These are phyloP conservation scores for Amesomyces nigricolor DNA, from an alignment of 2,329 filamentous ascomycete genomes.

Conservation along the genomic window DNA sequence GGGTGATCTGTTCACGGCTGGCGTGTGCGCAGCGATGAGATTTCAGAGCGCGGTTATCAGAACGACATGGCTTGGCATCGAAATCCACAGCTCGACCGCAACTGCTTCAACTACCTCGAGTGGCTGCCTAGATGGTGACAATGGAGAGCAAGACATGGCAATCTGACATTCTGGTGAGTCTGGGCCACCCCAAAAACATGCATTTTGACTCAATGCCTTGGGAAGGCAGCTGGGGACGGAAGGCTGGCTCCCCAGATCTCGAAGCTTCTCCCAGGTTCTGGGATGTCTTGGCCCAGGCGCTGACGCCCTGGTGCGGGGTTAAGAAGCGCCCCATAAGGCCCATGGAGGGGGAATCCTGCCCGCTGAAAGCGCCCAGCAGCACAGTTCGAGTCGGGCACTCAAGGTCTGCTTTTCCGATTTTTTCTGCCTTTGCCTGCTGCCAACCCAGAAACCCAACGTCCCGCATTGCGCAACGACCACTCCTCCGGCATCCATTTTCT, in stretches of 20 bases:
- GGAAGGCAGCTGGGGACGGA: no score
- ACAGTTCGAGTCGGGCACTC: slow-evolving; percentile 17
- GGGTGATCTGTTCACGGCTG: slow-evolving; percentile 1
- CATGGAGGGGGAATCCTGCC: slow-evolving; percentile 20
- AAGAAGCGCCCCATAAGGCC: slow-evolving; percentile 16
- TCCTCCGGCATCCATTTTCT: slow-evolving; percentile 6
- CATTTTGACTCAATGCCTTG: neutral
- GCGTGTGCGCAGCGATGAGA: neutral
- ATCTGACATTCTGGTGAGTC: no score
- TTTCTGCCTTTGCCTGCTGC: slow-evolving; percentile 19
- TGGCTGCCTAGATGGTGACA: neutral
- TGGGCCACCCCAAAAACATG: no score
- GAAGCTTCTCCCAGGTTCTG: slow-evolving; percentile 27
- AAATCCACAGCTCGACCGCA: no score
- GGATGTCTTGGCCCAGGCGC: slow-evolving; percentile 17
- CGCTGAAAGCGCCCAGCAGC: slow-evolving; percentile 13
- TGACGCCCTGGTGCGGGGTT: slow-evolving; percentile 23
- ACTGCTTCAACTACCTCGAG: no score
- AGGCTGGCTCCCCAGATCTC: slow-evolving; percentile 15
- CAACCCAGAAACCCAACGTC: slow-evolving; percentile 1
- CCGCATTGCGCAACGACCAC: slow-evolving; percentile 9
- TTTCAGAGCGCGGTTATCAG: neutral
- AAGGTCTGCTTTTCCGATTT: slow-evolving; percentile 24
- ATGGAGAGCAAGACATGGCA: no score
- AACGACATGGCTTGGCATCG: neutral